A percentile compares a stretch with the other conserved stretches of the same genome.
Evolutionary conservation across 2,329 filamentous ascomycete species (phyloP).

Genomic region (Calonectria pteridis): DNA sequence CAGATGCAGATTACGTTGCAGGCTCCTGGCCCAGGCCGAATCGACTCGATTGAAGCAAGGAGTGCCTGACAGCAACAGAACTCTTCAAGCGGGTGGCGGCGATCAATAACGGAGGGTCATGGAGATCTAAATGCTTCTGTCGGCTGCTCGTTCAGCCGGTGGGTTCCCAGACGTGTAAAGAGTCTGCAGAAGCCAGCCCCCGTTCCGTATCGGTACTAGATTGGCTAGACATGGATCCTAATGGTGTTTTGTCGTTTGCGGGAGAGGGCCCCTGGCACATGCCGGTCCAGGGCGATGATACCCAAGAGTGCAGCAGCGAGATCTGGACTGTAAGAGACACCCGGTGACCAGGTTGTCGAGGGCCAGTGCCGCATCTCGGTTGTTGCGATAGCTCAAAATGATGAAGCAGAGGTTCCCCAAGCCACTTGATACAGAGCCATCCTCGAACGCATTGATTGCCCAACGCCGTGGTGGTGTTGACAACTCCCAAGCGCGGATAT

Average conservation of each 20-base stretch:
- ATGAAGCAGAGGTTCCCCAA: constrained; percentile 10
- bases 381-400: neutral
- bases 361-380: constrained; percentile 22
- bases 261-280: constrained; percentile 10
- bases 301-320: constrained; percentile 20
- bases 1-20: constrained; percentile 12
- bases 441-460: neutral
- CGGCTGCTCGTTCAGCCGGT: constrained; percentile 30
- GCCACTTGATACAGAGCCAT: neutral
- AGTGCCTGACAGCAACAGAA: neutral
- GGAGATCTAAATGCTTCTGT: constrained; percentile 22
- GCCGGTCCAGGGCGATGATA: constrained; percentile 22
- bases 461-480: neutral
- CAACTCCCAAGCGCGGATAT: neutral
- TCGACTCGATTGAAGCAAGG: constrained; percentile 7
- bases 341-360: neutral
- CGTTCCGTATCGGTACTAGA: neutral
- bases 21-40: constrained; percentile 18
- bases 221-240: constrained; percentile 6
- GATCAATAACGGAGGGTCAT: constrained; percentile 15
- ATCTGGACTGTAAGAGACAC: constrained; percentile 15
- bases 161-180: constrained; percentile 21
- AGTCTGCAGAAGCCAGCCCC: constrained; percentile 7
- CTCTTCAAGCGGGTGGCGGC: neutral
- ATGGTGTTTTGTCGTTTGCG: constrained; percentile 13